Evolutionary conservation across 306 rosid genomes (phyloP).

Genomic region (Coriaria nepalensis): DNA sequence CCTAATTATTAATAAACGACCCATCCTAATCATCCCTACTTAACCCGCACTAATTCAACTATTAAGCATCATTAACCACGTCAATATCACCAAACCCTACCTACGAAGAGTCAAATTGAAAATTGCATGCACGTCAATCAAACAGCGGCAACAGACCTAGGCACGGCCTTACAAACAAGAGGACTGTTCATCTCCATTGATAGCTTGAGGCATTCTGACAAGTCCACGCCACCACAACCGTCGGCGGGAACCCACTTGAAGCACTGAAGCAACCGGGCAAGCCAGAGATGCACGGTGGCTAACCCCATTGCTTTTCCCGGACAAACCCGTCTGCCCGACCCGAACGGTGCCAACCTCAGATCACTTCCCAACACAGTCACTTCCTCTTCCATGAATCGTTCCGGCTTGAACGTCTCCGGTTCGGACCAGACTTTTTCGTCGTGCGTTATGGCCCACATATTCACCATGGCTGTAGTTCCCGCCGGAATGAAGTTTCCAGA

Average conservation of each 20-base stretch:
- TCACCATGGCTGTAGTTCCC: conserved; percentile 33
- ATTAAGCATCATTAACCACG: too few species aligned
- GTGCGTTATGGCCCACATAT: conserved; percentile 42
- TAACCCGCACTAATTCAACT: too few species aligned
- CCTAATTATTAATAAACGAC: too few species aligned
- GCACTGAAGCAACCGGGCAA: conserved; percentile 22
- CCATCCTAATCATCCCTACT: too few species aligned
- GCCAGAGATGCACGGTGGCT: conserved; percentile 29
- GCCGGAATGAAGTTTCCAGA: conserved; percentile 22
- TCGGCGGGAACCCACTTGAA: conserved; percentile 18
- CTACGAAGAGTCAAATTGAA: too few species aligned
- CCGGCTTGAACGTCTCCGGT: conserved; percentile 22
- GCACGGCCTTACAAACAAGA: conserved; percentile 20
- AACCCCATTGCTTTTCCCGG: conserved; percentile 32
- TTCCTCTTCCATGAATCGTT: conserved; percentile 23
- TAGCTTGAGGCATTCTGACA: conserved; percentile 26
- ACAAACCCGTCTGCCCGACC: conserved; percentile 35
- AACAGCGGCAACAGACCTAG: conserved; percentile 13
- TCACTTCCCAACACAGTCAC: conserved; percentile 21
- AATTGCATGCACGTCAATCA: too few species aligned
- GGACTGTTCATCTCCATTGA: conserved; percentile 33
- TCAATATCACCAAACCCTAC: too few species aligned
- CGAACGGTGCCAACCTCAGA: conserved; percentile 33
- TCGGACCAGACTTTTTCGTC: conserved; percentile 23
- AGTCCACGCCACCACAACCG: conserved; percentile 3